Base-by-base conservation (phyloP, 2,329 filamentous ascomycete genomes). In the Coniosporium uncinatum region DNA sequence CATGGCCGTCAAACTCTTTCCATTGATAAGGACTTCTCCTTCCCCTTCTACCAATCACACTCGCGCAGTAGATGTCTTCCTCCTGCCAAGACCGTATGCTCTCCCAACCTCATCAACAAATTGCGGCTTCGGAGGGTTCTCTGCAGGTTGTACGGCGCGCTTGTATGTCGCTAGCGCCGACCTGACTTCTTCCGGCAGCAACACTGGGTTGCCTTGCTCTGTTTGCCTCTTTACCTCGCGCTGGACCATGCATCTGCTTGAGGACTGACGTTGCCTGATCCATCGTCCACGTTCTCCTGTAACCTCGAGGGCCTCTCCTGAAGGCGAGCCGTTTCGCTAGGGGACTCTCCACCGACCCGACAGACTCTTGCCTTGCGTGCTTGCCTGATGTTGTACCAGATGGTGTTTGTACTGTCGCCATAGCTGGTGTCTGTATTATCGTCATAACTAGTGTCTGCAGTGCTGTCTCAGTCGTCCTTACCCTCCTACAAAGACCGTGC, bases 11-110 rank as follows among this genome's bases (percentile, higher is more conserved):
- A 98, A 69, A n/a, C 78, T 79, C 69, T 89, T 91, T 47, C 90
- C 90, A 61, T 98, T 98, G 62, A 98, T 73, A 51, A 94, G 62
- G 14, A 94, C 80, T 66, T 97, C 85, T 14, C 93, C 94, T 11
- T 86, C 88, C 5, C 93, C 93, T 67, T 97, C 91, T 4, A 98
- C 88, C 18, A 98, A 70, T 69, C 82, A 94, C 8, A 88, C 93
- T 42, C 83, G 81, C 2, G 93, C 93, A 19, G 80, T 80, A 3
- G 89, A 91, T 32, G 84, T 80, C 77, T 98, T 98, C 63, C 93
- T 81, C 66, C 83, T 81, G 36, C 93, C 93, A 37, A 87, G 80
- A 2, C 85, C 93, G 41, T 86, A 72, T 13, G 90, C 81, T 43
- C 88, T 77, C 13, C 94, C 93, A 50, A 80, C 80, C 47, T 77